Conservation (phyloP, 2,329 filamentous ascomycete species). For the Cladobotryum protrusum region DNA sequence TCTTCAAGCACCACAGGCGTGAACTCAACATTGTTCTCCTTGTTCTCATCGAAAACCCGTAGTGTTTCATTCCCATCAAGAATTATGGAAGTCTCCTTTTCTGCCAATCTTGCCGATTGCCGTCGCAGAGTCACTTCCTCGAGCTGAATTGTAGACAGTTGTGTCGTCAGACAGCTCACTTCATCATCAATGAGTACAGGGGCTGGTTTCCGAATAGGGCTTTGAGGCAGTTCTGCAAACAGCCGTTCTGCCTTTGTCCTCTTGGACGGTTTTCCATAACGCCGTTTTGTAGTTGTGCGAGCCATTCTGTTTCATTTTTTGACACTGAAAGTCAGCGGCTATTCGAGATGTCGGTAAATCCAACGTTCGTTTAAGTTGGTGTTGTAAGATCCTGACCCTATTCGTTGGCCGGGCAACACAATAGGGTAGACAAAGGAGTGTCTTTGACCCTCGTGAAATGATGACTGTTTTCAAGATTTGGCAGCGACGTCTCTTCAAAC, state of each 20-base stretch:
- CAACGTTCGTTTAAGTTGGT: background rate
- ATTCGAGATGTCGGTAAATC: background rate
- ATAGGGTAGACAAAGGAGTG: too few species aligned
- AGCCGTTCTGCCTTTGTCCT: conserved; percentile 42
- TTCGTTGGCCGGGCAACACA: too few species aligned
- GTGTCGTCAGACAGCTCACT: conserved; percentile 29
- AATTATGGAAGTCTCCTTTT: conserved; percentile 4
- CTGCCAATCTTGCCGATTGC: conserved; percentile 14
- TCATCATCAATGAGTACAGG: conserved; percentile 15
- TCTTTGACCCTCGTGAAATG: too few species aligned
- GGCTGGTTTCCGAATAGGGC: conserved; percentile 34
- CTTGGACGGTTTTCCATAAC: conserved; percentile 46
- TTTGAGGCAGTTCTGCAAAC: conserved; percentile 47
- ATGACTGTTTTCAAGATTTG: too few species aligned
- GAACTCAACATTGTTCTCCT: background rate
- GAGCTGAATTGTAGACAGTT: conserved; percentile 27
- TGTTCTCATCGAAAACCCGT: background rate
- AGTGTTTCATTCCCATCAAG: conserved; percentile 10
- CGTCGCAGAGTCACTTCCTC: conserved; percentile 14
- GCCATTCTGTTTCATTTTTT: conserved; percentile 34
- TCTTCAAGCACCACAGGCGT: background rate
- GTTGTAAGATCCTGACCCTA: conserved; percentile 7
- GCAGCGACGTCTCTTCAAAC: too few species aligned
- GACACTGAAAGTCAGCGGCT: background rate
- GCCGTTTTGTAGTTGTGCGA: conserved; percentile 36